phyloP scores from a whole-genome alignment of 2,329 filamentous ascomycete species.

The Lomentospora prolificans region DNA sequence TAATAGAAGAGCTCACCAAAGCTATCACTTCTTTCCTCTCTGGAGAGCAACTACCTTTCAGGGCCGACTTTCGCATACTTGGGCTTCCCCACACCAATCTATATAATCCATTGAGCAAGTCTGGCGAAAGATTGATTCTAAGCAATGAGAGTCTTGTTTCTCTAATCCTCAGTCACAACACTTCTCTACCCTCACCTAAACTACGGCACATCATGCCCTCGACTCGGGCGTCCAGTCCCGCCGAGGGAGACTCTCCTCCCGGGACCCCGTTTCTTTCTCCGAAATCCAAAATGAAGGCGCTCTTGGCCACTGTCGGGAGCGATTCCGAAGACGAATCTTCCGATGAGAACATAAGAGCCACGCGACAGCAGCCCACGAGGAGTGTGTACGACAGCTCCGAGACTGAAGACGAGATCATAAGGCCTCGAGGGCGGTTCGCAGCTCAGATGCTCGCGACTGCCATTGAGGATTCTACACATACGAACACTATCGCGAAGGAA shows the following conservation, averaged over 20 bases:
- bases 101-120: background rate
- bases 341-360: conserved; percentile 10
- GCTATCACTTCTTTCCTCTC: background rate
- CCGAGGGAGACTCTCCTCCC: background rate
- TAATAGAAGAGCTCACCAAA: background rate
- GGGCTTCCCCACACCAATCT: background rate
- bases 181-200: background rate
- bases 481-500: conserved; percentile 1
- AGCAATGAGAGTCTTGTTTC: background rate
- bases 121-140: background rate
- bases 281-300: conserved; percentile 43
- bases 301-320: conserved; percentile 39
- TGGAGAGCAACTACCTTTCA: background rate
- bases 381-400: conserved; percentile 12
- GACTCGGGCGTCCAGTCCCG: conserved; percentile 4
- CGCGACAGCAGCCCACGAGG: conserved; percentile 7
- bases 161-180: background rate
- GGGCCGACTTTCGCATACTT: background rate
- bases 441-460: conserved; percentile 46
- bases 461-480: conserved; percentile 1
- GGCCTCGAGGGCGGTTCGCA: conserved; percentile 54
- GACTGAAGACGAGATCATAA: conserved; percentile 22
- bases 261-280: conserved; percentile 29
- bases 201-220: conserved; percentile 1
- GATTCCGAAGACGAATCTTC: conserved; percentile 35